Evolutionary conservation across 345 rosid genomes (phyloP).

Genomic region (Citrus australasica): DNA sequence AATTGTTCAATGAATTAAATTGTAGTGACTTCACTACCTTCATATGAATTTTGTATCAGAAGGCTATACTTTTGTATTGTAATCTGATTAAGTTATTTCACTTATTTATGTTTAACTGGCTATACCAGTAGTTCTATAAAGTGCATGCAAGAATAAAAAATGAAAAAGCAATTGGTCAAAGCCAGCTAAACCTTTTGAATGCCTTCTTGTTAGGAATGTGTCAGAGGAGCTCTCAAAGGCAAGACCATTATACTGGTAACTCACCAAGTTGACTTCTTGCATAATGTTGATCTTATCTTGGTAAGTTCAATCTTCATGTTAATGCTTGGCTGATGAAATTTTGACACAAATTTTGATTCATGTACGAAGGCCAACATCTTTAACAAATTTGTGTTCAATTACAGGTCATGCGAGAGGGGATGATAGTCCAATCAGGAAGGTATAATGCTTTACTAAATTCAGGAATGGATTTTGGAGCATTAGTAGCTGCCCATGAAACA

Average conservation of each 20-base stretch:
- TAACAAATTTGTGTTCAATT: neutral
- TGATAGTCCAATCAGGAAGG: conserved; percentile 80
- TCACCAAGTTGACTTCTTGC: conserved; percentile 96
- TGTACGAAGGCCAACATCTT: neutral
- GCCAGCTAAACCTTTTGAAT: conserved; percentile 10
- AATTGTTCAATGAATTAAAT: neutral
- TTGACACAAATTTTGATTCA: neutral
- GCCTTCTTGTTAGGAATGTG: conserved; percentile 61
- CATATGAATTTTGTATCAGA: neutral
- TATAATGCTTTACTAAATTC: conserved; percentile 54
- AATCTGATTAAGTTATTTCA: neutral
- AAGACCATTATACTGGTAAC: conserved; percentile 90
- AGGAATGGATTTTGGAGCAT: conserved; percentile 67
- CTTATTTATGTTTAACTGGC: neutral
- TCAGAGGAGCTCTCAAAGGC: conserved; percentile 77
- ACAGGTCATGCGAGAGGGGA: conserved; percentile 93
- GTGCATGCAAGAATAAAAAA: neutral
- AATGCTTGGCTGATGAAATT: neutral
- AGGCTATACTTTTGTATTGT: neutral
- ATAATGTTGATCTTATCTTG: conserved; percentile 76
- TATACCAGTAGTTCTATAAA: neutral
- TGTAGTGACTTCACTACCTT: neutral
- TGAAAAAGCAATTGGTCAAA: neutral
- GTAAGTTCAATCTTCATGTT: conserved; percentile 28
- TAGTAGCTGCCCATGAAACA: conserved; percentile 82